Evolutionary conservation across 371 early-diverging fungal species (phyloP).

Genomic region (Rhizomucor pusillus): DNA sequence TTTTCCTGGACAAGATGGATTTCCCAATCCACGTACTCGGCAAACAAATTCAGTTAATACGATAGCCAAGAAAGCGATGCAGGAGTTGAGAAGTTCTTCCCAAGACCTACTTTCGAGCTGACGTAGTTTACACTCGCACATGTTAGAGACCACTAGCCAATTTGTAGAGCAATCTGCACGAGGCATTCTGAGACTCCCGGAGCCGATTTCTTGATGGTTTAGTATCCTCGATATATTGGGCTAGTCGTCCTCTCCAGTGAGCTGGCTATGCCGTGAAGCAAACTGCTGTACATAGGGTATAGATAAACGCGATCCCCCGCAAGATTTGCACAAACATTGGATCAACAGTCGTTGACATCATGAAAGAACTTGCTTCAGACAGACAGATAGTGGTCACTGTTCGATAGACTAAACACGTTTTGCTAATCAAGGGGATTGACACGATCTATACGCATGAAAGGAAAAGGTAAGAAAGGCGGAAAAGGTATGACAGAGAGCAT

Average conservation of each 20-base stretch:
- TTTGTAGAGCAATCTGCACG: neutral
- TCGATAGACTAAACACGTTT: too few relatives aligned
- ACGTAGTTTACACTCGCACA: conserved; percentile 14
- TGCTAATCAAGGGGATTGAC: too few relatives aligned
- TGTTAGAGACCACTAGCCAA: conserved; percentile 6
- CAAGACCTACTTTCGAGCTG: conserved; percentile 18
- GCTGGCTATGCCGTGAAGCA: conserved; percentile 43
- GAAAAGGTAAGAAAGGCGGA: too few relatives aligned
- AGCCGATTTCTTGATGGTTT: conserved; percentile 35
- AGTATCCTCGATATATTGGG: conserved; percentile 33
- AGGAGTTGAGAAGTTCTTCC: conserved; percentile 15
- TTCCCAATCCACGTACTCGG: conserved; percentile 25
- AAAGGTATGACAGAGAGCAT: too few relatives aligned
- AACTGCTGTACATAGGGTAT: too few relatives aligned
- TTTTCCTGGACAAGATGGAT: conserved; percentile 12
- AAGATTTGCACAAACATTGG: too few relatives aligned
- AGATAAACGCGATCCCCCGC: too few relatives aligned
- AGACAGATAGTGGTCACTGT: too few relatives aligned
- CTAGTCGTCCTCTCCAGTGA: conserved; percentile 35
- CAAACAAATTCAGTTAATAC: conserved; percentile 16
- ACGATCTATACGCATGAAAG: too few relatives aligned
- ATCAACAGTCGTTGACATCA: too few relatives aligned
- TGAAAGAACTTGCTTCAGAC: too few relatives aligned
- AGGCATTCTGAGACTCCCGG: conserved; percentile 38
- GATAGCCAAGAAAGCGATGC: conserved; percentile 20